Evolutionary conservation across 352 stramenopile genomes (phyloP), one percentile per base, ranked within the genome.

Genomic region (Phytopythium boreale): DNA sequence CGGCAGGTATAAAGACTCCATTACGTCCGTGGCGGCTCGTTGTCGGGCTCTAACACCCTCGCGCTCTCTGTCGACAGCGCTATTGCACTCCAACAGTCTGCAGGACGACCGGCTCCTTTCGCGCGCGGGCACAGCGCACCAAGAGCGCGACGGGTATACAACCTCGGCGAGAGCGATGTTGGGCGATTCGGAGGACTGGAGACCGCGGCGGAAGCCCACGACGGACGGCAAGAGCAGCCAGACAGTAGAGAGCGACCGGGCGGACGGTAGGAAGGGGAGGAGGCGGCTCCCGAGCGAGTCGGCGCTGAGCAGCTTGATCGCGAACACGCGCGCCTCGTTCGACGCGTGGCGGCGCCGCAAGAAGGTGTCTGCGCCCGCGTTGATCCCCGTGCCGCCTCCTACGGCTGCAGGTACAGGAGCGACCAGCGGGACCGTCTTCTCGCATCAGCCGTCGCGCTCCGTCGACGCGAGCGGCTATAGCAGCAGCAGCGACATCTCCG

Each of bases 31-130:
- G 5, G 0, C 27, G 51, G 8, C n/a, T 57, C 51, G 8, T 7
- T 39, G 11, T 43, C 17, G 27, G 9, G 4, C 20, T 20, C 49
- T 37, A 9, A 22, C 15, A 19, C 17, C 24, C 5, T 29, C 53
- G 15, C 10, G 1, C 20, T 27, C 8, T n/a, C n/a, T 26, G 4
- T 8, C 19, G 26, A 36, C 22, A 60, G 55, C 26, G 11, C 20
- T 60, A n/a, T 0, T 50, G 34, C 55, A 60, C 39, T 29, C 55
- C 36, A 50, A 22, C 22, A 60, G 55, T 49, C 55, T 60, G 5
- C 55, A 60, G 39, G 55, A 60, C 6, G 55, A 50, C 36, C 55
- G 15, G 1, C 36, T 60, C 29, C 55, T 60, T 6, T 60, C 22
- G 15, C 24, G 34, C 53, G 11, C 20, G 15, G 53, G 31, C n/a